These are phyloP conservation scores for Plenodomus tracheiphilus DNA, from an alignment of 2,329 filamentous ascomycete species.

Conservation along the genomic window DNA sequence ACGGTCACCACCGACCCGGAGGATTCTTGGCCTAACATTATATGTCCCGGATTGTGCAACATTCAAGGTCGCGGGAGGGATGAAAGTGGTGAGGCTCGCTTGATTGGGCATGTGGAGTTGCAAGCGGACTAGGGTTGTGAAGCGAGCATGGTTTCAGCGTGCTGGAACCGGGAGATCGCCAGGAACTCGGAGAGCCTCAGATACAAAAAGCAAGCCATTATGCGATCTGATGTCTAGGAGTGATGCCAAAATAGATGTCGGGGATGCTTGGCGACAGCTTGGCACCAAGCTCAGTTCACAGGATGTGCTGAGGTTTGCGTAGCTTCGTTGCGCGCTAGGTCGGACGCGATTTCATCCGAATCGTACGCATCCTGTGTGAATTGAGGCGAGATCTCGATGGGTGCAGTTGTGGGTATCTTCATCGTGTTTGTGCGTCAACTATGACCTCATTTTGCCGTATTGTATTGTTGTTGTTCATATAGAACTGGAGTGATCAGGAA, in stretches of 20 bases:
- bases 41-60: constrained; percentile 21
- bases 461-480: too few species aligned
- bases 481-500: too few species aligned
- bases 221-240: background rate
- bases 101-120: constrained; percentile 1
- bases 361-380: too few species aligned
- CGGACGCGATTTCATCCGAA: background rate
- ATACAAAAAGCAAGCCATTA: constrained; percentile 9
- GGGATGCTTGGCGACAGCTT: background rate
- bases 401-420: too few species aligned
- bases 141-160: constrained; percentile 20
- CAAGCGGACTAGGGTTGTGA: constrained; percentile 19
- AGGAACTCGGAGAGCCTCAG: constrained; percentile 4
- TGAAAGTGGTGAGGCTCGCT: constrained; percentile 9
- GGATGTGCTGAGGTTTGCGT: background rate
- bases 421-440: too few species aligned
- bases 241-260: constrained; percentile 3
- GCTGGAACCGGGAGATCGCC: constrained; percentile 9
- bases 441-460: too few species aligned
- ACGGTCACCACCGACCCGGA: constrained; percentile 5
- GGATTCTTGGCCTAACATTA: constrained; percentile 23
- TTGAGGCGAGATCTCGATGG: too few species aligned
- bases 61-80: constrained; percentile 18
- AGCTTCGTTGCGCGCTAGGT: background rate
- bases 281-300: background rate